Evolutionary conservation across 441 rosid genomes (phyloP).

Genomic region (Pelargonium myrrhifolium): DNA sequence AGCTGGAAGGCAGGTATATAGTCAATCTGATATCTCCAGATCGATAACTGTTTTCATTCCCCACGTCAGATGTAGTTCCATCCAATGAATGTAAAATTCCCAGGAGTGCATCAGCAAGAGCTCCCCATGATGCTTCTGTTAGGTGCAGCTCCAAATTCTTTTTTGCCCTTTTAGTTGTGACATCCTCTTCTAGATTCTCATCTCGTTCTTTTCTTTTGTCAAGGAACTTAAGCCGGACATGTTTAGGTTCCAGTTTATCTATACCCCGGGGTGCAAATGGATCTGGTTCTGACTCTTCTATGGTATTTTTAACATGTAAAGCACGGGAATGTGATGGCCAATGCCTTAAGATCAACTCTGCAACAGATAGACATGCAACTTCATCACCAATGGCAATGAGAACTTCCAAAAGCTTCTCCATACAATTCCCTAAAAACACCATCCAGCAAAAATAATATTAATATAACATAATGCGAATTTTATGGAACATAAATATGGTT

Average conservation of each 20-base stretch:
- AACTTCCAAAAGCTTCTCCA: constrained; percentile 98
- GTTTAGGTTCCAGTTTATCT: constrained; percentile 89
- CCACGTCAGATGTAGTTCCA: constrained; percentile 30
- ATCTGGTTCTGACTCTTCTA: constrained; percentile 66
- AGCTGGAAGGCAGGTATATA: constrained; percentile 38
- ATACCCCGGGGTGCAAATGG: constrained; percentile 94
- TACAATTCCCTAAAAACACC: constrained; percentile 78
- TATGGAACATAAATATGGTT: constrained; percentile 10
- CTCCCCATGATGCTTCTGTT: constrained; percentile 68
- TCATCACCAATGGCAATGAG: constrained; percentile 99
- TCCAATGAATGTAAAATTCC: constrained; percentile 55
- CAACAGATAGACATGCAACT: constrained; percentile 92
- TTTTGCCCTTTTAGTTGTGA: constrained; percentile 50
- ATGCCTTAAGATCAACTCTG: constrained; percentile 87
- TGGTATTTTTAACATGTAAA: constrained; percentile 66
- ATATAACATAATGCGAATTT: background rate
- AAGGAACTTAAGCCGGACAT: constrained; percentile 73
- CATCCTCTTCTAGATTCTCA: constrained; percentile 38
- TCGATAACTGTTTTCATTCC: constrained; percentile 26
- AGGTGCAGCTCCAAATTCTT: constrained; percentile 49
- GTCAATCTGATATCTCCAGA: constrained; percentile 75
- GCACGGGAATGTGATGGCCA: constrained; percentile 99
- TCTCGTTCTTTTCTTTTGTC: constrained; percentile 77
- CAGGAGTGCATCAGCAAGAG: constrained; percentile 59
- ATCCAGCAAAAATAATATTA: constrained; percentile 13